phyloP scores from a whole-genome alignment of 2,329 filamentous ascomycete genomes.

The Epichloe hybrida region DNA sequence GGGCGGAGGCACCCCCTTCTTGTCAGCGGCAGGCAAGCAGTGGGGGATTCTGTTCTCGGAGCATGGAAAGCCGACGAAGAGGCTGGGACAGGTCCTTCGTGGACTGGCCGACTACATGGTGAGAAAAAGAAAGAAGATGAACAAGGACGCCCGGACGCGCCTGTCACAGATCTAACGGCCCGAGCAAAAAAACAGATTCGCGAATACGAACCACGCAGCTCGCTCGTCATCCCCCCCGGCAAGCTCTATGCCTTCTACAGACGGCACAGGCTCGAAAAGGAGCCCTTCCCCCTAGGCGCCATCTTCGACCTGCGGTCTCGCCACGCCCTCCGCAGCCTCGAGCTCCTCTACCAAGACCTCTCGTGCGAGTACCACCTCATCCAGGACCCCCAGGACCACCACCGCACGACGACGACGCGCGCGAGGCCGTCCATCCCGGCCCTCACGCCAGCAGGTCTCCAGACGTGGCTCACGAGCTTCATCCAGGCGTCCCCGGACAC shows the following conservation, averaged over 20 bases:
- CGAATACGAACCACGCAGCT: conserved; percentile 18
- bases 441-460: conserved; percentile 54
- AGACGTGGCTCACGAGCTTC: conserved; percentile 57
- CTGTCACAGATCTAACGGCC: too few species aligned
- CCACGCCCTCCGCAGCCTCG: conserved; percentile 14
- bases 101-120: conserved; percentile 65
- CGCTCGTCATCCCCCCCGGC: conserved; percentile 56
- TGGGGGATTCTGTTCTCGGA: conserved; percentile 66
- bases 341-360: conserved; percentile 39
- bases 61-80: conserved; percentile 50
- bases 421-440: conserved; percentile 44
- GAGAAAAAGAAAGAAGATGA: too few species aligned
- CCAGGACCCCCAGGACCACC: too few species aligned
- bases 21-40: conserved; percentile 47
- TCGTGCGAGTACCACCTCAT: conserved; percentile 53
- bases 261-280: conserved; percentile 47
- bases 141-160: too few species aligned
- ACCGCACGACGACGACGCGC: conserved; percentile 1
- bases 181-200: conserved; percentile 17
- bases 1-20: background rate
- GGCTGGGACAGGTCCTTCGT: conserved; percentile 57
- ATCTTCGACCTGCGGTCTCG: conserved; percentile 34
- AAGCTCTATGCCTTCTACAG: conserved; percentile 67
- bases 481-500: conserved; percentile 64
- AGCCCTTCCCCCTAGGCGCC: conserved; percentile 54